Conservation (phyloP, 2,329 filamentous ascomycete species). For the Beauveria bassiana region DNA sequence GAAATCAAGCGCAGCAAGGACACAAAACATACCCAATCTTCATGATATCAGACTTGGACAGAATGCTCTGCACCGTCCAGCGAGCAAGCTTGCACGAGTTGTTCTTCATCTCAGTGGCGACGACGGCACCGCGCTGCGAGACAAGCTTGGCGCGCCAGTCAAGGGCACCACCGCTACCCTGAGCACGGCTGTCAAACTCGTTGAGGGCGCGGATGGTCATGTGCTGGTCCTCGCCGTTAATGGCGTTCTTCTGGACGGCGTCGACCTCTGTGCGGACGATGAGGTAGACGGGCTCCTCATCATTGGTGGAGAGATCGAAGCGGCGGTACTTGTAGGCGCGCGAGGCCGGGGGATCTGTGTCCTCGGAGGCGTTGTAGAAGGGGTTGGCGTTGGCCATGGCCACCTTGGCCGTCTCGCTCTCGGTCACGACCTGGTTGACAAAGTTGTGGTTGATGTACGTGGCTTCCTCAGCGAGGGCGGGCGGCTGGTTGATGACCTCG, state of each 20-base stretch:
- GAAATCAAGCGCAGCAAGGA: not conserved
- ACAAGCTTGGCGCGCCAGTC: conserved; percentile 96
- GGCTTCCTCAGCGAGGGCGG: conserved; percentile 86
- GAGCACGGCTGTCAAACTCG: conserved; percentile 97
- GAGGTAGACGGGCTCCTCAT: conserved; percentile 88
- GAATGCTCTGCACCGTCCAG: conserved; percentile 95
- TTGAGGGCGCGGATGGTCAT: conserved; percentile 93
- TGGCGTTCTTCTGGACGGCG: conserved; percentile 90
- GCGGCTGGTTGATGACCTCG: conserved; percentile 90
- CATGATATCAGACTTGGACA: conserved; percentile 96
- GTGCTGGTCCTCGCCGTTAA: conserved; percentile 84
- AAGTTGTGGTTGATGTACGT: conserved; percentile 99
- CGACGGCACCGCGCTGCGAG: conserved; percentile 89
- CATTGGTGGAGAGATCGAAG: conserved; percentile 91
- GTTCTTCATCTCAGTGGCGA: conserved; percentile 99
- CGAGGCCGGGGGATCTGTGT: conserved; percentile 86
- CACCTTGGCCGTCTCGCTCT: conserved; percentile 70
- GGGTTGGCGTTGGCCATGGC: conserved; percentile 86
- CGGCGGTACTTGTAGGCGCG: conserved; percentile 98
- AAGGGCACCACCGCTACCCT: conserved; percentile 86
- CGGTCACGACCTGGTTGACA: conserved; percentile 85
- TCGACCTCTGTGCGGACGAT: conserved; percentile 93
- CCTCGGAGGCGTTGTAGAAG: conserved; percentile 91
- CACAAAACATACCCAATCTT: conserved; percentile 70
- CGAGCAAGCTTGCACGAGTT: conserved; percentile 97